Evolutionary conservation across 73 alveolate species (phyloP).

Genomic region (Paramecium bursaria): DNA sequence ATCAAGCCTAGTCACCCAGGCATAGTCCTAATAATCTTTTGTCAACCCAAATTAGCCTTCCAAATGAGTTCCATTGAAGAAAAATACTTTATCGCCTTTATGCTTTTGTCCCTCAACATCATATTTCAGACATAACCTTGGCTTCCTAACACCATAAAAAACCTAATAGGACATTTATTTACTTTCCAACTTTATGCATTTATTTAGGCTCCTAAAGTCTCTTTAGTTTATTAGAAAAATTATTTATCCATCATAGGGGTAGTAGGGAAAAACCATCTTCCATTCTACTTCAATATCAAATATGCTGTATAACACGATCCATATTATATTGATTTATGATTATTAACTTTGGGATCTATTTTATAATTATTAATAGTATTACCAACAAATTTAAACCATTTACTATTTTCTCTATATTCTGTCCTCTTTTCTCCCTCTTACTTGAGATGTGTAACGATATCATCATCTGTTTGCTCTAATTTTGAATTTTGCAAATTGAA

Average conservation of each 20-base stretch:
- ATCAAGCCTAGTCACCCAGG: constrained; percentile 42
- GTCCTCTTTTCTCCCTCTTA: constrained; percentile 29
- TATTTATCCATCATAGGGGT: constrained; percentile 1
- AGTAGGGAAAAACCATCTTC: constrained; percentile 14
- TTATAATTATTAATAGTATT: neutral
- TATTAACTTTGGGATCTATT: constrained; percentile 31
- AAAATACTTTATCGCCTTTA: constrained; percentile 9
- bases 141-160: constrained; percentile 9
- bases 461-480: constrained; percentile 13
- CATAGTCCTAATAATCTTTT: constrained; percentile 14
- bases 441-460: constrained; percentile 22
- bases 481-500: neutral
- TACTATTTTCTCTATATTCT: constrained; percentile 22
- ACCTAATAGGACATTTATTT: neutral
- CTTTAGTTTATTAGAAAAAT: constrained; percentile 22
- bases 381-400: constrained; percentile 37
- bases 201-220: neutral
- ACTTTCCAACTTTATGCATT: constrained; percentile 26
- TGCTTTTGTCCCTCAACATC: neutral
- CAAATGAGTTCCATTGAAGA: neutral
- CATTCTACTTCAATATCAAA: constrained; percentile 29
- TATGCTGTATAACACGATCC: neutral
- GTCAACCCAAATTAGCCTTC: constrained; percentile 10
- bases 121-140: neutral
- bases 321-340: constrained; percentile 25